Evolutionary conservation across 495 filamentous ascomycete species (phyloP).

Genomic region (Melanomma pulvis-pyrius): DNA sequence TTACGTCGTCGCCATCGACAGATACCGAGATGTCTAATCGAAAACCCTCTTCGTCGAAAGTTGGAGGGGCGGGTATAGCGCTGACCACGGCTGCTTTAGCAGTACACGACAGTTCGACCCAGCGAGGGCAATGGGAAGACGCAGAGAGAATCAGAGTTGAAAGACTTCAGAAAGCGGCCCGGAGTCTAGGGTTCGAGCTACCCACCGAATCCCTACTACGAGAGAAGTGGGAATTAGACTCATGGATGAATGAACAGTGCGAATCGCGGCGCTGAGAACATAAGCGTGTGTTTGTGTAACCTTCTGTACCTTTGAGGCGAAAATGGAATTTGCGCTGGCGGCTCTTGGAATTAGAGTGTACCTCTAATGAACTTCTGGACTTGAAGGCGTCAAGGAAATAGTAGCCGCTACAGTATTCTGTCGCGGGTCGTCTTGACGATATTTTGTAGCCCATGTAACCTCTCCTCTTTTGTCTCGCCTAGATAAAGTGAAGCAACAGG

Average conservation of each 20-base stretch:
- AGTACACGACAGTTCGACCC: background rate
- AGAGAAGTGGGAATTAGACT: background rate
- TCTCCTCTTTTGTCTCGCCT: constrained; percentile 55
- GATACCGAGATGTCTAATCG: background rate
- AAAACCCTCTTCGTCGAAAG: background rate
- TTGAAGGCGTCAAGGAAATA: background rate
- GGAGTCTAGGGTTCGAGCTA: background rate
- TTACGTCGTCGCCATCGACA: too few species aligned
- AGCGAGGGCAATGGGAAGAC: background rate
- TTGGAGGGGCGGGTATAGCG: background rate
- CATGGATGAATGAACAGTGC: background rate
- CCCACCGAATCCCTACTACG: background rate
- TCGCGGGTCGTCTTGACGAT: constrained; percentile 47
- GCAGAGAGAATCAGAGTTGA: background rate
- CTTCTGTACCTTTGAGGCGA: background rate
- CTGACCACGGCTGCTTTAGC: background rate
- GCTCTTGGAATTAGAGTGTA: background rate
- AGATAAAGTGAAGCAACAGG: constrained; percentile 73
- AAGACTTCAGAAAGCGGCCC: background rate
- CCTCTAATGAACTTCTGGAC: background rate
- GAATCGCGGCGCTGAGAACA: background rate
- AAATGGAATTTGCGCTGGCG: background rate
- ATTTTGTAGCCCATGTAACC: constrained; percentile 59
- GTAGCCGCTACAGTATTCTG: background rate
- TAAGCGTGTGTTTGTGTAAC: background rate